Conservation (phyloP, 2,329 filamentous ascomycete genomes). For the Emergomyces africanus region DNA sequence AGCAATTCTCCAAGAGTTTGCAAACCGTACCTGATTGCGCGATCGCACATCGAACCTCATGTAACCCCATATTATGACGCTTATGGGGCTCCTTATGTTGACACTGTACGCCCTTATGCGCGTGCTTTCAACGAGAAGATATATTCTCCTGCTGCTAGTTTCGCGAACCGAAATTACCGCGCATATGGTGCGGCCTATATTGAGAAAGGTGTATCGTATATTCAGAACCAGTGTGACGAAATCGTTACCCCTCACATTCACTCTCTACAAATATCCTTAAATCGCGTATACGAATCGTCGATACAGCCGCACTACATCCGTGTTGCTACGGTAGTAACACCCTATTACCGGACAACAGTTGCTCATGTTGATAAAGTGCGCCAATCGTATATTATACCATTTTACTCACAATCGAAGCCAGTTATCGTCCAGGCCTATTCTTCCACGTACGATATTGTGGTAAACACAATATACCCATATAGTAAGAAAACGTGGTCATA, state of each 20-base stretch:
- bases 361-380: conserved; percentile 56
- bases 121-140: conserved; percentile 45
- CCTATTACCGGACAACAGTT: conserved; percentile 58
- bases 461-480: conserved; percentile 59
- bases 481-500: conserved; percentile 58
- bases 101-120: conserved; percentile 61
- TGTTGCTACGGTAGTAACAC: conserved; percentile 44
- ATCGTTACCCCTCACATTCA: conserved; percentile 62
- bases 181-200: conserved; percentile 65
- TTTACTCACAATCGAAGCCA: conserved; percentile 61
- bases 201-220: conserved; percentile 53
- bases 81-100: conserved; percentile 74
- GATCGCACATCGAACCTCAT: conserved; percentile 57
- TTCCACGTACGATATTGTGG: conserved; percentile 52
- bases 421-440: conserved; percentile 59
- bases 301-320: conserved; percentile 63
- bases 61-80: conserved; percentile 72
- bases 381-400: conserved; percentile 59
- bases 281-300: conserved; percentile 54
- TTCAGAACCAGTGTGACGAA: conserved; percentile 62
- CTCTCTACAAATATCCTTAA: conserved; percentile 48
- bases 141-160: conserved; percentile 53
- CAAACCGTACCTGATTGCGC: conserved; percentile 61
- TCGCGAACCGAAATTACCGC: conserved; percentile 48
- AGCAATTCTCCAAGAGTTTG: conserved; percentile 65